Evolutionary conservation across 768 basidiomycete species (phyloP).

Genomic region (Mycena crocata): DNA sequence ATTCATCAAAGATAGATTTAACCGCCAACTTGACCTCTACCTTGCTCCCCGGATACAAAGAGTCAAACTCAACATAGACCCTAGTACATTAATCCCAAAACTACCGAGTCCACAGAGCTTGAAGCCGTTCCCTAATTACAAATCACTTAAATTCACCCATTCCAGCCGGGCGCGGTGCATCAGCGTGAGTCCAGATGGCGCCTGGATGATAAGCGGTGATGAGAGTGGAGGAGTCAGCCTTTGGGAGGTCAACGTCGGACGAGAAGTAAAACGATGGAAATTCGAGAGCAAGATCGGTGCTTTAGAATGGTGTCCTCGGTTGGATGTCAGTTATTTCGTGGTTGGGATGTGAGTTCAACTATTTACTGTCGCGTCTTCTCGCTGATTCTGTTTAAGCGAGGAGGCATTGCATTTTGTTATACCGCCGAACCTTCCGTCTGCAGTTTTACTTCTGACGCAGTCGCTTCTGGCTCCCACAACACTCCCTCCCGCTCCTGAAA

Average conservation of each 20-base stretch:
- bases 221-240: slow-evolving; percentile 88
- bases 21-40: slow-evolving; percentile 94
- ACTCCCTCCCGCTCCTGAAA: slow-evolving; percentile 67
- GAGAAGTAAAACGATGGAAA: slow-evolving; percentile 89
- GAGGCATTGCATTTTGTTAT: slow-evolving; percentile 83
- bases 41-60: slow-evolving; percentile 93
- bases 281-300: slow-evolving; percentile 84
- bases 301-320: slow-evolving; percentile 93
- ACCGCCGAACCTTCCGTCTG: slow-evolving; percentile 79
- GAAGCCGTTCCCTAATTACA: slow-evolving; percentile 93
- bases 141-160: slow-evolving; percentile 78
- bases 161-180: slow-evolving; percentile 77
- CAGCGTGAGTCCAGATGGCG: slow-evolving; percentile 87
- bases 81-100: slow-evolving; percentile 91
- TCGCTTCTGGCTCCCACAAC: slow-evolving; percentile 70
- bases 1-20: slow-evolving; percentile 95
- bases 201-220: slow-evolving; percentile 93
- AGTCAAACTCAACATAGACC: slow-evolving; percentile 91
- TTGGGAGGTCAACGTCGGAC: slow-evolving; percentile 93
- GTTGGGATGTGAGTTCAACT: slow-evolving; percentile 75
- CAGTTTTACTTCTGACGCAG: slow-evolving; percentile 69
- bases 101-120: slow-evolving; percentile 92
- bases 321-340: slow-evolving; percentile 82
- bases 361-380: slow-evolving; percentile 11
- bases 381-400: slow-evolving; percentile 63